Conservation (phyloP, 352 stramenopile species). For the Phytophthora capsici region DNA sequence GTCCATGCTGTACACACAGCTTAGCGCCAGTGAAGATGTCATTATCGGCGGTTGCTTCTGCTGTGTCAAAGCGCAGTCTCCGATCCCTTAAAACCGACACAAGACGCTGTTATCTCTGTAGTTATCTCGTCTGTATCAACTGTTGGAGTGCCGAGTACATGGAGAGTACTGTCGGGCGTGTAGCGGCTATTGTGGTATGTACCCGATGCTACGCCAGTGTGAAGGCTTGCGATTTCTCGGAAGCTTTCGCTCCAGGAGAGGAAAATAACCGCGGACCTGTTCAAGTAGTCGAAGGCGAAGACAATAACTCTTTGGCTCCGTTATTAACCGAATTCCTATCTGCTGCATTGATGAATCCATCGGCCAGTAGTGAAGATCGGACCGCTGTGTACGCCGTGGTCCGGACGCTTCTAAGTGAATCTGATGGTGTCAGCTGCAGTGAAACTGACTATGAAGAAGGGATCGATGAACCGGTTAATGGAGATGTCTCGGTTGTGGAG, state of each 20-base stretch:
- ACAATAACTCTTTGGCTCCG: slow-evolving; percentile 1
- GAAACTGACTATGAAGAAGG: slow-evolving; percentile 20
- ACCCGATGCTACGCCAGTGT: slow-evolving; percentile 18
- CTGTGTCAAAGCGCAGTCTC: slow-evolving; percentile 19
- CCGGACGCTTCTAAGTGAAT: slow-evolving; percentile 17
- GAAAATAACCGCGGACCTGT: slow-evolving; percentile 13
- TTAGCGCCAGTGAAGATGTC: slow-evolving; percentile 29
- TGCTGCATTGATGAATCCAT: slow-evolving; percentile 22
- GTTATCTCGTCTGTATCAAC: slow-evolving; percentile 28
- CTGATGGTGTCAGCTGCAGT: slow-evolving; percentile 1
- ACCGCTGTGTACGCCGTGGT: slow-evolving; percentile 42
- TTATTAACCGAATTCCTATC: slow-evolving; percentile 36
- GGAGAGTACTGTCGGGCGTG: slow-evolving; percentile 18
- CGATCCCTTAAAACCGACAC: slow-evolving; percentile 22
- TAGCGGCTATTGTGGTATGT: slow-evolving; percentile 28
- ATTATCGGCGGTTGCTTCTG: slow-evolving; percentile 17
- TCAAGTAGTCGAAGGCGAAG: slow-evolving; percentile 9
- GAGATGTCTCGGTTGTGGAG: slow-evolving; percentile 17
- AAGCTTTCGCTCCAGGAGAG: slow-evolving; percentile 16
- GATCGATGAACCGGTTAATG: slow-evolving; percentile 8
- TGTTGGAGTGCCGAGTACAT: slow-evolving; percentile 34
- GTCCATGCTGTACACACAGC: slow-evolving; percentile 33
- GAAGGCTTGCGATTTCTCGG: slow-evolving; percentile 29
- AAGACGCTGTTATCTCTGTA: slow-evolving; percentile 29
- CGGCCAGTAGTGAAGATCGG: slow-evolving; percentile 8